These are phyloP conservation scores for Globisporangium irregulare DNA, from an alignment of 352 stramenopile species.

Conservation along the genomic window DNA sequence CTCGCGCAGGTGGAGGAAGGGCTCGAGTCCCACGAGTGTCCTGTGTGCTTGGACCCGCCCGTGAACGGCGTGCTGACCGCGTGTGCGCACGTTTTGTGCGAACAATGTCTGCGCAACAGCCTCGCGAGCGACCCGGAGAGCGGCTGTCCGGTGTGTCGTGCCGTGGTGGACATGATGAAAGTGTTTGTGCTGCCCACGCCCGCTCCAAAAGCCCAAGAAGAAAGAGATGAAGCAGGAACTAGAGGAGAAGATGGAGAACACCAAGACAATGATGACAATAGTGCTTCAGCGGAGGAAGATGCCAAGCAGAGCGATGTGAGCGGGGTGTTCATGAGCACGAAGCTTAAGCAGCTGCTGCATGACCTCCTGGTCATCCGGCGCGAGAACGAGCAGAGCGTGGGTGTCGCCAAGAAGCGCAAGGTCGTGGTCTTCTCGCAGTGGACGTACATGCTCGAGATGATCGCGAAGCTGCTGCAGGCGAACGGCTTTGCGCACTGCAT, in stretches of 20 bases:
- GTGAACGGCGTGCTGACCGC: conserved; percentile 70
- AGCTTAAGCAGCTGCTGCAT: conserved; percentile 59
- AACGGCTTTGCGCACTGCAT: conserved; percentile 51
- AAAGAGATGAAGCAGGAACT: not conserved
- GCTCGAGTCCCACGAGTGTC: conserved; percentile 79
- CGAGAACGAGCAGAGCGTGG: conserved; percentile 34
- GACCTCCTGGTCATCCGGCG: conserved; percentile 63
- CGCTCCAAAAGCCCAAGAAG: conserved; percentile 13
- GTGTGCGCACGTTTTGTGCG: conserved; percentile 85
- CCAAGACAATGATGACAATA: not conserved
- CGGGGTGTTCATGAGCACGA: conserved; percentile 58
- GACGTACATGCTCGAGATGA: conserved; percentile 87
- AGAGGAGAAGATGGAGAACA: not conserved
- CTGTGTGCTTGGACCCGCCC: conserved; percentile 80
- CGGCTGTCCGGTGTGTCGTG: conserved; percentile 76
- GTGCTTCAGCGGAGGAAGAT: not conserved
- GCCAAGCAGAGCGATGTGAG: conserved; percentile 13
- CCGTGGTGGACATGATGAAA: conserved; percentile 55
- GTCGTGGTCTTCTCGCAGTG: conserved; percentile 91
- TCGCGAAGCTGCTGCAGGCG: conserved; percentile 47
- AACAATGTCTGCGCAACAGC: conserved; percentile 64
- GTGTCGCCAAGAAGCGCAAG: conserved; percentile 49
- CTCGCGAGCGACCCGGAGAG: conserved; percentile 53
- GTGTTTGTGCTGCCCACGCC: conserved; percentile 48
- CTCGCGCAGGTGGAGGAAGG: conserved; percentile 79